phyloP scores from a whole-genome alignment of 495 filamentous ascomycete species.

The Xylaria intraflava region DNA sequence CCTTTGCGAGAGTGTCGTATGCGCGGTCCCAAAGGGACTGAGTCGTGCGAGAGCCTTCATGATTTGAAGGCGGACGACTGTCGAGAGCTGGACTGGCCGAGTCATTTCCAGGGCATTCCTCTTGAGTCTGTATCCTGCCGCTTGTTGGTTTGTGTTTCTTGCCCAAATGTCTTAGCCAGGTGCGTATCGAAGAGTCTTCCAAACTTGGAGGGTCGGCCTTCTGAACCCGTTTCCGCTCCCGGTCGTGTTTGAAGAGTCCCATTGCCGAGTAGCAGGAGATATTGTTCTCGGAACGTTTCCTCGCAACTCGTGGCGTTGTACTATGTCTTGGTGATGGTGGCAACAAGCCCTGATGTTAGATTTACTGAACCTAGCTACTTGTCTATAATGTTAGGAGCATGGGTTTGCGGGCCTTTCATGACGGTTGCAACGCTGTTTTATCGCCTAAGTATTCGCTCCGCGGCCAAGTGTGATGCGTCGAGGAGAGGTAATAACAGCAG shows the following conservation, averaged over 20 bases:
- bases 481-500: too few species aligned
- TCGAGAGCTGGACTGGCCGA: background rate
- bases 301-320: background rate
- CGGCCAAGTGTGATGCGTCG: too few species aligned
- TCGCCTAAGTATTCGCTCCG: too few species aligned
- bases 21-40: conserved; percentile 20
- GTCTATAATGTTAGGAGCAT: too few species aligned
- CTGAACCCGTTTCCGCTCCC: background rate
- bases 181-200: background rate
- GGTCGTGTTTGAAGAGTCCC: background rate
- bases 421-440: too few species aligned
- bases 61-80: background rate
- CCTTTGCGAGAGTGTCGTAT: conserved; percentile 11
- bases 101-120: background rate
- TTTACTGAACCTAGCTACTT: too few species aligned
- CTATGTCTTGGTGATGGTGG: background rate
- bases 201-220: background rate
- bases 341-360: too few species aligned
- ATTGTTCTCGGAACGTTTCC: too few species aligned
- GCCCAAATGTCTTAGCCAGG: background rate
- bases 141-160: background rate
- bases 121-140: background rate
- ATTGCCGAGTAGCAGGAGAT: too few species aligned
- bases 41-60: background rate
- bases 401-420: too few species aligned